phyloP scores from a whole-genome alignment of 352 stramenopile genomes.

The Peronospora destructor region DNA sequence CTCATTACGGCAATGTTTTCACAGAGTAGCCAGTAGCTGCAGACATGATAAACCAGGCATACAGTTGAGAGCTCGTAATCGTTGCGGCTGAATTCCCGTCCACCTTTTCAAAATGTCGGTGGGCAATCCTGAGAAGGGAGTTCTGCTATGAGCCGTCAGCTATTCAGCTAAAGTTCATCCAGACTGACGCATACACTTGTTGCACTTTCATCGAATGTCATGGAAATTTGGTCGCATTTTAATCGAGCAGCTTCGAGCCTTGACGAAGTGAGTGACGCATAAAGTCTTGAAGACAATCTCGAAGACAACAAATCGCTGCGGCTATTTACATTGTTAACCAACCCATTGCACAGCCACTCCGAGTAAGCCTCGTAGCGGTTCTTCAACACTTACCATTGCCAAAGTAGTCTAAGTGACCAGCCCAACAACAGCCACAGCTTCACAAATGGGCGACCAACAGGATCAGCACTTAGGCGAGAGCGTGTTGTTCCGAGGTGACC shows the following conservation, averaged over 20 bases:
- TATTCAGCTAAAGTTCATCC: slow-evolving; percentile 35
- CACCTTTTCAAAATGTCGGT: slow-evolving; percentile 42
- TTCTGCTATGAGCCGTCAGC: slow-evolving; percentile 53
- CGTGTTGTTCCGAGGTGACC: slow-evolving; percentile 29
- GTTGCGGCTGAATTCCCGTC: slow-evolving; percentile 40
- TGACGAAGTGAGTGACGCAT: slow-evolving; percentile 32
- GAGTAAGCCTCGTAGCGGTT: slow-evolving; percentile 28
- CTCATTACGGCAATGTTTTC: slow-evolving; percentile 87
- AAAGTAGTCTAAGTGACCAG: slow-evolving; percentile 33
- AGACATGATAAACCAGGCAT: slow-evolving; percentile 59
- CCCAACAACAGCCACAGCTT: slow-evolving; percentile 26
- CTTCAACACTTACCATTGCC: slow-evolving; percentile 24
- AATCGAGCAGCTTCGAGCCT: slow-evolving; percentile 49
- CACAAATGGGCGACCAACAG: not conserved
- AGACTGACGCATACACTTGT: slow-evolving; percentile 39
- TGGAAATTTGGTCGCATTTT: slow-evolving; percentile 52
- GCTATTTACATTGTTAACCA: slow-evolving; percentile 38
- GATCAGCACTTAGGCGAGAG: slow-evolving; percentile 14
- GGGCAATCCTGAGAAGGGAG: slow-evolving; percentile 38
- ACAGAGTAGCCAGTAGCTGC: slow-evolving; percentile 38
- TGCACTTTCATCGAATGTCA: slow-evolving; percentile 37
- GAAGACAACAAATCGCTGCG: slow-evolving; percentile 30
- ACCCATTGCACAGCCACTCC: slow-evolving; percentile 29
- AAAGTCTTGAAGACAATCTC: slow-evolving; percentile 34
- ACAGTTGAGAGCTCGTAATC: slow-evolving; percentile 52